Evolutionary conservation across 2,329 filamentous ascomycete species (phyloP).

Genomic region (Xylaria sp.): DNA sequence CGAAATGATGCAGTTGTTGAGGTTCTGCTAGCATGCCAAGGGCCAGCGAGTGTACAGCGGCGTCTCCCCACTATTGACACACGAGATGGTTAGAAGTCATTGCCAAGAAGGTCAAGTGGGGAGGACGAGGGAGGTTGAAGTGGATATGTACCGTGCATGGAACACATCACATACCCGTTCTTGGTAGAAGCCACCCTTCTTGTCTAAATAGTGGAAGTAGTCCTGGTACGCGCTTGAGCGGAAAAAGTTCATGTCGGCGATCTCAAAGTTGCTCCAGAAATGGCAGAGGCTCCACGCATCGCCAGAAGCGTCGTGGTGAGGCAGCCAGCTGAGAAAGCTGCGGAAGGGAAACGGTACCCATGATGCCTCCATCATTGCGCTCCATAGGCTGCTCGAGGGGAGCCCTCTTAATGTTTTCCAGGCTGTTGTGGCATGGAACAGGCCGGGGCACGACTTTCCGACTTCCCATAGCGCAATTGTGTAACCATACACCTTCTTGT

Average conservation of each 20-base stretch:
- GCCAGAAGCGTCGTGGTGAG: constrained; percentile 47
- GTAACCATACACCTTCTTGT: constrained; percentile 52
- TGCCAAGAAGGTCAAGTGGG: not conserved
- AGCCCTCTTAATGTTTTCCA: constrained; percentile 48
- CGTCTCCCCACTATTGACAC: constrained; percentile 50
- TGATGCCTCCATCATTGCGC: constrained; percentile 47
- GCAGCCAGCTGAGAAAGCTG: constrained; percentile 44
- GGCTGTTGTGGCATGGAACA: constrained; percentile 49
- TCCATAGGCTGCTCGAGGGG: constrained; percentile 47
- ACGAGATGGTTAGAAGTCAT: not conserved
- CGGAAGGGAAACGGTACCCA: constrained; percentile 51
- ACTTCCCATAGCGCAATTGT: constrained; percentile 52
- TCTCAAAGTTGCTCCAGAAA: constrained; percentile 57
- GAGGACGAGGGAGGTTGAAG: not conserved
- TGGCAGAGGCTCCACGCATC: constrained; percentile 53
- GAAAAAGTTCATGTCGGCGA: constrained; percentile 54
- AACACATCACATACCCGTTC: constrained; percentile 49
- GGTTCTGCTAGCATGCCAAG: constrained; percentile 49
- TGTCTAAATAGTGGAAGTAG: constrained; percentile 49
- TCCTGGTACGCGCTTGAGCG: constrained; percentile 48
- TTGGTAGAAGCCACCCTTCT: constrained; percentile 50
- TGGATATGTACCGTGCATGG: not conserved
- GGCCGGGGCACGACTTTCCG: constrained; percentile 48
- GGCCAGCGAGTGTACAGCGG: constrained; percentile 51
- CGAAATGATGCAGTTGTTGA: constrained; percentile 50